Base-by-base conservation (phyloP, 2,329 filamentous ascomycete species). In the Daldinia sp. region DNA sequence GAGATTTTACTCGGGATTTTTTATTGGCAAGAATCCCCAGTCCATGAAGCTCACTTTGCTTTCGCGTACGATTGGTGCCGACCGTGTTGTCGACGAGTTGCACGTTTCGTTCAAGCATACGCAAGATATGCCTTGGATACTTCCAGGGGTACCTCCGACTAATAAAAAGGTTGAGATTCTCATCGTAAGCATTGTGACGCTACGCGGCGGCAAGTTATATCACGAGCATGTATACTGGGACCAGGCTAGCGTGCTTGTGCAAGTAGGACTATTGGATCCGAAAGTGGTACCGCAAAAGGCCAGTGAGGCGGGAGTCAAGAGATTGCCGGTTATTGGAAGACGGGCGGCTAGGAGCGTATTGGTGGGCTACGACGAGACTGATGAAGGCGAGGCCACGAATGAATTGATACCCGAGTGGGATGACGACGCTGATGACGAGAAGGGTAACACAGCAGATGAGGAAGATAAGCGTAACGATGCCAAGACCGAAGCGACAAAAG, bases 201-300 rank as follows among this genome's bases (percentile, higher is more conserved):
- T 91, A 50, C 80, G 87, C 0, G 88, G 87, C 0, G 87, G 89
- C 54, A 80, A 85, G 1, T 74, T 91, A 0, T 88, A 85, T 61
- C 86, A 90, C 58, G 88, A 91, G 70, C 87, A 90, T 64, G 87
- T 91, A 10, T 81, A 83, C 8, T 91, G 88, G 88, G 88, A 91
- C 58, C 87, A 90, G 70, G 86, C 81, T 0, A 89, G 85, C 0
- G 85, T 85, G 7, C 75, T 91, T n/a, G 76, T 82, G 3, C 89
- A 91, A 70, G 72, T 85, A 4, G 88, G 87, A 0, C 70, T 90
- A 32, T 68, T 91, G 30, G 78, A 81, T 35, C 78, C 77, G 0
- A 74, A 74, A 0, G 11, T 78, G 0, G 50, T 81, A 0, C 77
- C 80, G 0, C 70, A 77, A 9, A 68, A 70, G 23, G 75, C 75